phyloP scores from a whole-genome alignment of 306 rosid genomes.

The Hippophae tibetana region DNA sequence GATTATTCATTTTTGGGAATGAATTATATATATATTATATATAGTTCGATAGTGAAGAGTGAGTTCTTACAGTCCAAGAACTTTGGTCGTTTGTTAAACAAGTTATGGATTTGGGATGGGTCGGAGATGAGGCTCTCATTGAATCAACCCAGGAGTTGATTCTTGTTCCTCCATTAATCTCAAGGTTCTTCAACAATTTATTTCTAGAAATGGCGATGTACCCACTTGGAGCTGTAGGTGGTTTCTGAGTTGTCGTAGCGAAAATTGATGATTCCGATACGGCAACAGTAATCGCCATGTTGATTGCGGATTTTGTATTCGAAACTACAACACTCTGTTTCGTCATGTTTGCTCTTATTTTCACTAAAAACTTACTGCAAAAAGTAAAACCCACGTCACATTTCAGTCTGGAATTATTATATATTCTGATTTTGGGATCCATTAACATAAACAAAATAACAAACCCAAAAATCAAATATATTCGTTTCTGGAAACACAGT shows the following conservation, averaged over 20 bases:
- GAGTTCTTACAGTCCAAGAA: conserved; percentile 62
- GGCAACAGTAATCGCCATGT: conserved; percentile 26
- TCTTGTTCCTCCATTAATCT: conserved; percentile 60
- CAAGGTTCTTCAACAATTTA: conserved; percentile 49
- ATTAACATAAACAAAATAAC: no score
- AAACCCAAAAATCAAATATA: background rate
- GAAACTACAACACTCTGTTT: conserved; percentile 59
- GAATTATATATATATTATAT: background rate
- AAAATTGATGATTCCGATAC: conserved; percentile 30
- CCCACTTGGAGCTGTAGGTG: conserved; percentile 39
- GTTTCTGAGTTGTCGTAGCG: conserved; percentile 40
- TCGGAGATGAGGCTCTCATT: conserved; percentile 87
- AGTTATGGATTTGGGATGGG: conserved; percentile 46
- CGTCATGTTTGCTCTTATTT: conserved; percentile 40
- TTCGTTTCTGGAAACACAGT: background rate
- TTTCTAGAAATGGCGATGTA: conserved; percentile 54
- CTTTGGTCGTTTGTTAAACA: conserved; percentile 37
- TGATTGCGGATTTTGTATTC: conserved; percentile 30
- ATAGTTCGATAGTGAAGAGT: background rate
- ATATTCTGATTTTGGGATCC: no score
- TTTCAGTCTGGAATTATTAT: background rate
- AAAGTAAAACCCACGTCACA: conserved; percentile 4
- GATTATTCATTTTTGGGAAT: conserved; percentile 12
- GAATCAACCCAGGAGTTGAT: conserved; percentile 75
- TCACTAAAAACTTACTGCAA: conserved; percentile 18